A percentile compares a stretch with the other conserved stretches of the same genome.
Evolutionary conservation across 1,284 basidiomycete species (phyloP).

Genomic region (Leccinum fallax): DNA sequence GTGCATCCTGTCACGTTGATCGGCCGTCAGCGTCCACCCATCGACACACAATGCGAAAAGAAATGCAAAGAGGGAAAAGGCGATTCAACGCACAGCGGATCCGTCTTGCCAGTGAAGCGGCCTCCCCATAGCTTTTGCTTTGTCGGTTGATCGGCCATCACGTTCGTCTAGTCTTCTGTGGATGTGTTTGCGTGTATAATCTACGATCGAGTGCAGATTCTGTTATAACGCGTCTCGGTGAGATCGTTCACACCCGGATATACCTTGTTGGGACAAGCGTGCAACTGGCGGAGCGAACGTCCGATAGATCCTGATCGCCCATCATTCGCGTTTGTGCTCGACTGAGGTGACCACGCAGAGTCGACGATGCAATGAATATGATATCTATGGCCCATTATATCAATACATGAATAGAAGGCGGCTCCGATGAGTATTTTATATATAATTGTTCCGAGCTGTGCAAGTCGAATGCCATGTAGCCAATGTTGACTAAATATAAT

Average conservation of each 20-base stretch:
- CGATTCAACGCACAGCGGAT: slow-evolving; percentile 67
- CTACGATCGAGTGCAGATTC: neutral
- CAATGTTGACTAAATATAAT: slow-evolving; percentile 13
- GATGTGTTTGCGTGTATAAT: neutral
- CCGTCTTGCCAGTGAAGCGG: slow-evolving; percentile 85
- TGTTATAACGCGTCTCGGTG: neutral
- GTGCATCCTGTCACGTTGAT: slow-evolving; percentile 73
- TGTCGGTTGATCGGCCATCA: slow-evolving; percentile 60
- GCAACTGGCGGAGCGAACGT: neutral
- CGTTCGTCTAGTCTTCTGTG: neutral
- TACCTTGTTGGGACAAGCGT: neutral
- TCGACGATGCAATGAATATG: neutral
- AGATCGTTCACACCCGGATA: neutral
- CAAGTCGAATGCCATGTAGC: slow-evolving; percentile 4
- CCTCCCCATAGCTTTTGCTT: slow-evolving; percentile 91
- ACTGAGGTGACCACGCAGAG: neutral
- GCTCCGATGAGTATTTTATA: slow-evolving; percentile 3
- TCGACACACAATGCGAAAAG: neutral
- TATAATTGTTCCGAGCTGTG: slow-evolving; percentile 9
- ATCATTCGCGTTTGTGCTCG: neutral
- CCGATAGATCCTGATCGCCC: neutral
- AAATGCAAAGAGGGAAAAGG: slow-evolving; percentile 3
- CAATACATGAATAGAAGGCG: slow-evolving; percentile 3
- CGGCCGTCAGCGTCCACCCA: slow-evolving; percentile 5
- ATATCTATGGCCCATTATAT: slow-evolving; percentile 2